phyloP scores from a whole-genome alignment of 768 basidiomycete species.

The Leccinellum rugosiceps region DNA sequence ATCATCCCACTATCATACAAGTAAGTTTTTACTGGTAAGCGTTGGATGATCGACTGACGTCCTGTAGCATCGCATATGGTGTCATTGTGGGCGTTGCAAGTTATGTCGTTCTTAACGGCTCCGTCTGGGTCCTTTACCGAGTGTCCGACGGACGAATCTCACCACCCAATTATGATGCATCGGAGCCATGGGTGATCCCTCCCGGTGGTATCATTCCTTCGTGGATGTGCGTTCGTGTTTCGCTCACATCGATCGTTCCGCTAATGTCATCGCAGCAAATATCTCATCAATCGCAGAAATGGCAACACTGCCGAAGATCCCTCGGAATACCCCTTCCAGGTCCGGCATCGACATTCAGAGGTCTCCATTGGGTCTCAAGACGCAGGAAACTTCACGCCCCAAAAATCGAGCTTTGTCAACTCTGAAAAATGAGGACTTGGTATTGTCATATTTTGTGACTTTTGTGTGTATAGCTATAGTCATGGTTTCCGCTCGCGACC shows the following conservation, averaged over 20 bases:
- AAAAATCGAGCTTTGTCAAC: constrained; percentile 24
- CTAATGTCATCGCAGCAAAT: constrained; percentile 21
- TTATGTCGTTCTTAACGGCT: constrained; percentile 71
- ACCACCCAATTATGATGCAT: constrained; percentile 59
- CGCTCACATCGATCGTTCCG: background rate
- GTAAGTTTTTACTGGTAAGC: constrained; percentile 35
- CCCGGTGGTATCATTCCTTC: constrained; percentile 64
- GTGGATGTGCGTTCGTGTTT: constrained; percentile 54
- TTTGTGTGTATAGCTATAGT: constrained; percentile 6
- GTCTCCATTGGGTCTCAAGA: constrained; percentile 34
- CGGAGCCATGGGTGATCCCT: constrained; percentile 71
- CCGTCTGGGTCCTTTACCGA: constrained; percentile 56
- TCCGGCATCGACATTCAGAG: constrained; percentile 31
- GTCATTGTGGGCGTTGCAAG: constrained; percentile 76
- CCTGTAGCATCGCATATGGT: constrained; percentile 77
- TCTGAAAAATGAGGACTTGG: constrained; percentile 24
- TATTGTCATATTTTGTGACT: background rate
- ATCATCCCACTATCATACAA: constrained; percentile 79
- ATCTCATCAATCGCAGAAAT: constrained; percentile 18
- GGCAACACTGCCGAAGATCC: background rate
- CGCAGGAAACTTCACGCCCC: constrained; percentile 22
- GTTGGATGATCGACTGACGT: background rate
- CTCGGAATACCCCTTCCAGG: constrained; percentile 30
- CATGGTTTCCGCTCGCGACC: constrained; percentile 11
- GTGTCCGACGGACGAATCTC: constrained; percentile 54